Conservation (phyloP, 805 yeast genomes). For the Starmerella bacillaris region DNA sequence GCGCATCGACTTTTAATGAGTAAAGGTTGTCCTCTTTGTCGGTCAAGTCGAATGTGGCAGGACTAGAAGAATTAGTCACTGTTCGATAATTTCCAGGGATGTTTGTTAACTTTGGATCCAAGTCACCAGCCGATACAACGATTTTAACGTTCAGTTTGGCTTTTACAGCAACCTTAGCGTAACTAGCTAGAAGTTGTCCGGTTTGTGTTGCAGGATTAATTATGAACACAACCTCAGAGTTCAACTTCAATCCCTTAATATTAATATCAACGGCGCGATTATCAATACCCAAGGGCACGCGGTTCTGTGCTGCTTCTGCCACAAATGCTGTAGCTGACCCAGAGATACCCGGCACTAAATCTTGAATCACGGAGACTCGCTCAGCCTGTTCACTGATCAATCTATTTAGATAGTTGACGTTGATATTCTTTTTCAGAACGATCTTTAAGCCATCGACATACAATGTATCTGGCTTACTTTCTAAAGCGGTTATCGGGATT, state of each 20-base stretch:
- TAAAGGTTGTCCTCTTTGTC: conserved; percentile 39
- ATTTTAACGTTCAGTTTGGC: conserved; percentile 22
- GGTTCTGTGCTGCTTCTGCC: conserved; percentile 2
- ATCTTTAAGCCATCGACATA: conserved; percentile 14
- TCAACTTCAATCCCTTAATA: neutral
- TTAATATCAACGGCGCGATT: conserved; percentile 3
- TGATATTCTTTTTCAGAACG: neutral
- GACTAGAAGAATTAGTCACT: conserved; percentile 17
- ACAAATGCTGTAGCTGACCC: conserved; percentile 9
- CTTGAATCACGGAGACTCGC: conserved; percentile 8
- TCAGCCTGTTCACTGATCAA: conserved; percentile 11
- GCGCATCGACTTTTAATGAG: conserved; percentile 40
- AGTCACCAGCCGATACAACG: conserved; percentile 22
- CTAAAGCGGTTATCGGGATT: neutral
- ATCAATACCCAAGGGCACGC: conserved; percentile 5
- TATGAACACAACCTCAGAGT: conserved; percentile 17
- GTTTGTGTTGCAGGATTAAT: conserved; percentile 56
- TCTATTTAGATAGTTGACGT: conserved; percentile 1
- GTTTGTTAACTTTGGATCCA: conserved; percentile 4
- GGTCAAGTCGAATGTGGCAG: conserved; percentile 24
- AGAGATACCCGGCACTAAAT: conserved; percentile 4
- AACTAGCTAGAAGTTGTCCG: conserved; percentile 43
- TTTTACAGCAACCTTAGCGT: conserved; percentile 21
- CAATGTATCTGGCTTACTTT: conserved; percentile 4
- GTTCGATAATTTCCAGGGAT: conserved; percentile 13